Conservation (phyloP, 75 land plant genomes). For the Selaginella moellendorffii region DNA sequence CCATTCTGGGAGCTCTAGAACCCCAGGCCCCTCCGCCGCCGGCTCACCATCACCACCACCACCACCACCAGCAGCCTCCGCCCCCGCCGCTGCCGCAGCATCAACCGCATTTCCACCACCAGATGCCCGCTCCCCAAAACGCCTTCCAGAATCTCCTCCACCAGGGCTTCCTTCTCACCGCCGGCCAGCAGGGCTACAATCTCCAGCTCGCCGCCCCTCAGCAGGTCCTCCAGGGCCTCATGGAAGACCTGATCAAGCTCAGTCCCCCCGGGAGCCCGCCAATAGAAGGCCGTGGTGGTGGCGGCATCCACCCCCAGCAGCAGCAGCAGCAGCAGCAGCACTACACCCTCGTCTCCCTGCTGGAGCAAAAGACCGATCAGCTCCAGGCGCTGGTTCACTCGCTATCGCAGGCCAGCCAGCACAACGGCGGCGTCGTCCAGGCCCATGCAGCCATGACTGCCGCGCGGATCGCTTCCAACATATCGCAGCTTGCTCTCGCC, state of each 20-base stretch:
- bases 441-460: slow-evolving; percentile 36
- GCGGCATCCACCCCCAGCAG: too few species aligned
- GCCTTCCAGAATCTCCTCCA: neutral
- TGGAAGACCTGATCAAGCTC: neutral
- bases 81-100: neutral
- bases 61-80: neutral
- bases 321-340: too few species aligned
- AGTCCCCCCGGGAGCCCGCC: neutral
- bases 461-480: slow-evolving; percentile 45
- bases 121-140: neutral
- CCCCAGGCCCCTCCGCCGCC: neutral
- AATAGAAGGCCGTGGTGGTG: too few species aligned
- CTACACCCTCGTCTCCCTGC: slow-evolving; percentile 25
- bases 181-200: neutral
- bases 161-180: neutral
- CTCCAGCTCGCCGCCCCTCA: neutral
- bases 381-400: slow-evolving; percentile 38
- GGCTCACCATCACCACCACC: neutral
- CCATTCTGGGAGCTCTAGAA: neutral
- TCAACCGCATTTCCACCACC: neutral
- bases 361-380: slow-evolving; percentile 52
- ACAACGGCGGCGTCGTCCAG: slow-evolving; percentile 18
- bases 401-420: slow-evolving; percentile 26
- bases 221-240: neutral
- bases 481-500: slow-evolving; percentile 52